phyloP scores from a whole-genome alignment of 305 asterid species.

The Fraxinus sp. region DNA sequence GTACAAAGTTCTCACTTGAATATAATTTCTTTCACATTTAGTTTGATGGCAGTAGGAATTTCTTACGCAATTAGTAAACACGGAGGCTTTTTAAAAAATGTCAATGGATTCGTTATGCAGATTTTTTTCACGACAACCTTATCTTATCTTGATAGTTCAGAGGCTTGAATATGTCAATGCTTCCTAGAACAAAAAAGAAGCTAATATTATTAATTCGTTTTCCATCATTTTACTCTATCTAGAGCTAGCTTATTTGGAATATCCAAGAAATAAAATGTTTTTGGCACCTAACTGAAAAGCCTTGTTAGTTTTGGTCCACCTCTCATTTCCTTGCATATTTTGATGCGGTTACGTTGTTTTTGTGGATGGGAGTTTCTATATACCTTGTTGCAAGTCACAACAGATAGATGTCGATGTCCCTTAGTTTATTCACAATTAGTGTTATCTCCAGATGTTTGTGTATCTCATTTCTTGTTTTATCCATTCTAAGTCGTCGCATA shows the following conservation, averaged over 20 bases:
- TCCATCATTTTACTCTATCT: not conserved
- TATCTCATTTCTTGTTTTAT: not conserved
- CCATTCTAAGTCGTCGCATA: not conserved
- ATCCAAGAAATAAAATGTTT: not conserved
- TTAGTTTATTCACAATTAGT: not conserved
- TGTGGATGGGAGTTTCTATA: not conserved
- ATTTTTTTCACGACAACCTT: not conserved
- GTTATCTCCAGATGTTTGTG: not conserved
- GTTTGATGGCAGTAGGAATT: not conserved
- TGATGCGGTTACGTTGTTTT: not conserved
- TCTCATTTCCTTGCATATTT: not conserved
- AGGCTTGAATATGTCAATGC: not conserved
- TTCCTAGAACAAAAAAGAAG: not conserved
- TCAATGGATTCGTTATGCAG: not conserved
- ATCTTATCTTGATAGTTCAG: not conserved
- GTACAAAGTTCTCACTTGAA: constrained; percentile 21
- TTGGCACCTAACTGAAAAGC: not conserved
- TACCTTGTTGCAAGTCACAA: not conserved
- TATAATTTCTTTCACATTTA: not conserved
- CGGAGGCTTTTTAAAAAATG: not conserved
- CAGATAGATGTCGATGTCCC: not conserved
- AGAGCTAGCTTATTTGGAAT: not conserved
- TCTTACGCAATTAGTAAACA: not conserved
- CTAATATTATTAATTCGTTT: not conserved
- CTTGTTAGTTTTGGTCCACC: not conserved